These are phyloP conservation scores for Leucosporidium yakuticum DNA, from an alignment of 768 basidiomycete species.

Conservation along the genomic window DNA sequence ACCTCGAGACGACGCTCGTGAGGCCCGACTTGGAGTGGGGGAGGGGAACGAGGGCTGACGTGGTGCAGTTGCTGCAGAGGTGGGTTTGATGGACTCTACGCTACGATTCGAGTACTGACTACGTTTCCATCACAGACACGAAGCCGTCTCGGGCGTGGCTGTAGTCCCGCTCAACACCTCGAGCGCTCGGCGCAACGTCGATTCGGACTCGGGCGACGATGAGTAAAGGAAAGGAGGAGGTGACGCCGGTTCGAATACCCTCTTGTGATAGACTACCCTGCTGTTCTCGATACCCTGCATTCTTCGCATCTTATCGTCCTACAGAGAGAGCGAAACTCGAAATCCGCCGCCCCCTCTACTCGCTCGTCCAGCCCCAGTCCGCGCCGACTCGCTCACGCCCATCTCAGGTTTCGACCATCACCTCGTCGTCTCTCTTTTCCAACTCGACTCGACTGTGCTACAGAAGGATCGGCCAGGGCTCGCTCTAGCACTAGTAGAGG, in stretches of 20 bases:
- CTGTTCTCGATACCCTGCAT: background rate
- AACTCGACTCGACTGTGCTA: too few relatives aligned
- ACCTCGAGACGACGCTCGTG: constrained; percentile 33
- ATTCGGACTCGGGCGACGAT: constrained; percentile 3
- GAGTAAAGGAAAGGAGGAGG: background rate
- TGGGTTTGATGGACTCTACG: background rate
- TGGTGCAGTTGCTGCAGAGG: constrained; percentile 12
- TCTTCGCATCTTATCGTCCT: background rate
- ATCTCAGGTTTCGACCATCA: too few relatives aligned
- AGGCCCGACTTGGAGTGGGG: constrained; percentile 34
- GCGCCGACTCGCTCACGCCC: too few relatives aligned
- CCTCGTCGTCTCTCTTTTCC: too few relatives aligned
- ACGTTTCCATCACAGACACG: background rate
- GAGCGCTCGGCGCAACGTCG: background rate
- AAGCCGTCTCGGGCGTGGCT: background rate
- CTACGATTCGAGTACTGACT: background rate
- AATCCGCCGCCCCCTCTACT: too few relatives aligned
- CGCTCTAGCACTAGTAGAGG: too few relatives aligned
- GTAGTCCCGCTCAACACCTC: too few relatives aligned
- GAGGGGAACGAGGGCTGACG: constrained; percentile 15
- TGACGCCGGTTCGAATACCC: background rate
- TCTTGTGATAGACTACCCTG: background rate
- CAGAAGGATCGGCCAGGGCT: too few relatives aligned
- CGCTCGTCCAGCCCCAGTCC: too few relatives aligned
- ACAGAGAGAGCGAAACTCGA: background rate